Evolutionary conservation across 2,329 filamentous ascomycete species (phyloP), one percentile per base, ranked within the genome.

Genomic region (Aspergillus amoenus): DNA sequence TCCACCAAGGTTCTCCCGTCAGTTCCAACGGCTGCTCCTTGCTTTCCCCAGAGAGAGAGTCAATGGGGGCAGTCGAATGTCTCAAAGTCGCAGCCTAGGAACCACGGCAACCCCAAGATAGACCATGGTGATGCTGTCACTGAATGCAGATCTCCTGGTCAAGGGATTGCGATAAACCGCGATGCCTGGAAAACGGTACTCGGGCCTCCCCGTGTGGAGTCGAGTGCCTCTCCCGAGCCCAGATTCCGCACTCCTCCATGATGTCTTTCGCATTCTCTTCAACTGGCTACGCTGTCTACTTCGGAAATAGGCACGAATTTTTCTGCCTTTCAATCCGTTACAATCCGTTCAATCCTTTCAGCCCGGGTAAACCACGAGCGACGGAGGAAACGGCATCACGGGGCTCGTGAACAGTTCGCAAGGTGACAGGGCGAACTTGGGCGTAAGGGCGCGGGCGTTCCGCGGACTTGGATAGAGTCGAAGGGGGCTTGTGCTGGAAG

Each of bases 301-400:
- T 32, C 18, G 4, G 15, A 12, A 41, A 40, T 55, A 60, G 58
- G 58, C 50, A 60, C 32, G 46, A 60, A 60, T 45, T 21, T 52
- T 60, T 60, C 58, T 57, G 55, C 58, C 55, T 57, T n/a, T 47
- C 32, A 15, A 11, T n/a, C 17, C 7, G 21, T 50, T 27, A 24
- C 32, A 37, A 12, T 42, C 24, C 47, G n/a, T 17, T 34, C 9
- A 46, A 47, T 34, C 21, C 34, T 18, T 9, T 24, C n/a, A 22
- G 11, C 17, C 17, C 30, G 27, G 30, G 51, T 15, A 40, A 27
- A 11, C 39, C 12, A 30, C 34, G 43, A 30, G 5, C 22, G 21
- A 17, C 32, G 34, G 17, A 39, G 22, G 39, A 21, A 9, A 37
- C 5, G n/a, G 34, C 30, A 8, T 21, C 15, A 9, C 15, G 12